These are phyloP conservation scores for Vaucheria bursata DNA, from an alignment of 352 stramenopile species.

Conservation along the genomic window DNA sequence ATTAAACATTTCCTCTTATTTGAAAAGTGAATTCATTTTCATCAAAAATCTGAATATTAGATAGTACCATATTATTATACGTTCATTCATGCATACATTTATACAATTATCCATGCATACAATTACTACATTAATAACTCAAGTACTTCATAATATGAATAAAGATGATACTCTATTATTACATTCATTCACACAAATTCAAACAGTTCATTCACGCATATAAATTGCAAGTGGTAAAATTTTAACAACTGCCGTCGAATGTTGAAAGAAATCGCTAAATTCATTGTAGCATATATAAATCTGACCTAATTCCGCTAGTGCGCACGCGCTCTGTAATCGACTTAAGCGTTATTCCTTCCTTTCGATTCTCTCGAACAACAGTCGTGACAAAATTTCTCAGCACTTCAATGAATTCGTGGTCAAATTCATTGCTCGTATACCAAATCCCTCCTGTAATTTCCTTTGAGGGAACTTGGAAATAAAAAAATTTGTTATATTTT, in stretches of 20 bases:
- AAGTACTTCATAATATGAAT: no score
- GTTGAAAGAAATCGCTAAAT: no score
- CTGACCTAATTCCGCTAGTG: slow-evolving; percentile 18
- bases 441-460: slow-evolving; percentile 97
- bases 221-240: not conserved
- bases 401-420: slow-evolving; percentile 93
- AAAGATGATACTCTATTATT: no score
- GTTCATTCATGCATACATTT: no score
- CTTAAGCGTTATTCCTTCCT: not conserved
- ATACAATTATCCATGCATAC: no score
- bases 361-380: not conserved
- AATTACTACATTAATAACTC: no score
- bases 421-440: slow-evolving; percentile 98
- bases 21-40: not conserved
- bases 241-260: no score
- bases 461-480: slow-evolving; percentile 73
- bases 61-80: no score
- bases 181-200: no score
- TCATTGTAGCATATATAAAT: not conserved
- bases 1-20: not conserved
- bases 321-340: slow-evolving; percentile 2
- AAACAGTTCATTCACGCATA: no score
- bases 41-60: not conserved
- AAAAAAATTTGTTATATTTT: no score
- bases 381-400: not conserved